Base-by-base conservation (phyloP, 352 stramenopile species). In the Globisporangium middletonii region DNA sequence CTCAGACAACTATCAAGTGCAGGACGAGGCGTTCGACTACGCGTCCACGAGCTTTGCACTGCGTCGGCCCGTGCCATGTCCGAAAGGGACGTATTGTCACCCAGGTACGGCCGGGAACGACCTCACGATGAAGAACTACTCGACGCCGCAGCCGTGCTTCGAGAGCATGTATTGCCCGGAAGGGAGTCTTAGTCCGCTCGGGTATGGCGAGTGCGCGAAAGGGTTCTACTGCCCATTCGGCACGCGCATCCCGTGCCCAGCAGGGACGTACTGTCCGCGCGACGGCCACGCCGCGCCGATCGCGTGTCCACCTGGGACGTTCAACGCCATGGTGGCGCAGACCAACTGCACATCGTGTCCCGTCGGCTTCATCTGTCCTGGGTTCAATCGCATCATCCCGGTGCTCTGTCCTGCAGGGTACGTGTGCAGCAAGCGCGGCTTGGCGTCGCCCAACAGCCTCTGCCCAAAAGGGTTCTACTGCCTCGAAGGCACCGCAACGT, bases 381-480 rank as follows among this genome's bases (percentile, higher is more conserved):
- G 88, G 16, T 98, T 96, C 63, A 93, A 93, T 38, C 80, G 94
- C 5, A 60, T 96, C n/a, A 71, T 94, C 56, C 95, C 95, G 26
- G 84, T 83, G 0, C 84, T 97, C 27, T 99, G 95, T 67, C 86
- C 91, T 9, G 61, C 88, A 27, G 94, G 96, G 4, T 98, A 94
- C 57, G 89, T 97, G 0, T 99, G 96, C 64, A 96, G 81, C 53
- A 92, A 86, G 52, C 63, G 72, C 28, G 72, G 75, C 1, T 79
- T 99, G 0, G 60, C 75, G 0, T 89, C 81, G 9, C 95, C 95
- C 4, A 98, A 98, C 68, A 85, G 83, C 53, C 65, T 86, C n/a
- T 99, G 96, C 63, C 94, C 96, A 1, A 75, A 86, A 35, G 96
- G 96, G 1, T 98, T 98, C 57, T 99, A 97, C 72, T 99, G 96